Percentiles rank a stretch among this genome's conserved stretches.
Evolutionary conservation across 805 yeast species (phyloP).

Genomic region (Starmerella geochares): DNA sequence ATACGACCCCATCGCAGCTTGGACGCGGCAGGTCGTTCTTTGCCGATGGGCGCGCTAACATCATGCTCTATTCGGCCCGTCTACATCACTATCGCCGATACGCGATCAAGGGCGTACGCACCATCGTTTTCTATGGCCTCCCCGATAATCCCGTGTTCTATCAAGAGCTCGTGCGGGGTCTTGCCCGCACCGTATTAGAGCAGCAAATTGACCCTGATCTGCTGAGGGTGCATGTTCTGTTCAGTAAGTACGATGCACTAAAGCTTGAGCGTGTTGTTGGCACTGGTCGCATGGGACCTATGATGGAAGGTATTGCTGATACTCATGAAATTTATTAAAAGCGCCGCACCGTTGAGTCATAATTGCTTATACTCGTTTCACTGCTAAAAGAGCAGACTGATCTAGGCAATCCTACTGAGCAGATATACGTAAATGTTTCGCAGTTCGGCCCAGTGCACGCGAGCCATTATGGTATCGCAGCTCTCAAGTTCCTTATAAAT

Average conservation of each 20-base stretch:
- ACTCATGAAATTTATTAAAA: conserved; percentile 52
- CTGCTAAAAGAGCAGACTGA: no score
- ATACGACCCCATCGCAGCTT: conserved; percentile 60
- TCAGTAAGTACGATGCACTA: conserved; percentile 68
- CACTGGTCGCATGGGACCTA: conserved; percentile 52
- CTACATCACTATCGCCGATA: conserved; percentile 83
- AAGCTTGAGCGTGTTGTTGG: conserved; percentile 81
- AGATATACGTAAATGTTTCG: conserved; percentile 4
- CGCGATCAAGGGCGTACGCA: conserved; percentile 75
- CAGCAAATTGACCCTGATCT: conserved; percentile 47
- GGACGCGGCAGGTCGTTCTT: conserved; percentile 64
- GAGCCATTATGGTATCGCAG: not conserved
- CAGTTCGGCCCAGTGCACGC: not conserved
- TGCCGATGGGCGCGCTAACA: conserved; percentile 48
- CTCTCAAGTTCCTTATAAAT: not conserved
- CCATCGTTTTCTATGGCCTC: conserved; percentile 66
- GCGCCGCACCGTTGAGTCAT: no score
- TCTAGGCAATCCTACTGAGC: not conserved
- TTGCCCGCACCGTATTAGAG: conserved; percentile 48
- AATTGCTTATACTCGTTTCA: no score
- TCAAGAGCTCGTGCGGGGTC: conserved; percentile 52
- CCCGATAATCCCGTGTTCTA: conserved; percentile 82
- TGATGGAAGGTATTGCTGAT: conserved; percentile 64
- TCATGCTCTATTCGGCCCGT: conserved; percentile 86
- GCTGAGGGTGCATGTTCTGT: conserved; percentile 48